Conservation (phyloP, 345 rosid genomes). For the Populus pruinosa region DNA sequence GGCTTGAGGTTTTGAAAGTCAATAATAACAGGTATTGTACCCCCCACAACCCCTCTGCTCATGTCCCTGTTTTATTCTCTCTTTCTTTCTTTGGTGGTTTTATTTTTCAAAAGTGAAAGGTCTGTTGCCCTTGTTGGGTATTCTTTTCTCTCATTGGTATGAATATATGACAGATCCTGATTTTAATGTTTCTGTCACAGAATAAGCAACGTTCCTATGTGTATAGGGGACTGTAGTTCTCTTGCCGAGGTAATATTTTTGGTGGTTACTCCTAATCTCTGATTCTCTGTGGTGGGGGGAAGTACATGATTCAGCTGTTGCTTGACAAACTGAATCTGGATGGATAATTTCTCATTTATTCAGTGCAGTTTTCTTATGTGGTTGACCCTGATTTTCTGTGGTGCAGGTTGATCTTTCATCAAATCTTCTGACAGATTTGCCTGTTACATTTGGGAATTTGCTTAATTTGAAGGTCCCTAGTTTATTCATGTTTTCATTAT, state of each 20-base stretch:
- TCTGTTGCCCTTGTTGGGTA: neutral
- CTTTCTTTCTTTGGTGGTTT: neutral
- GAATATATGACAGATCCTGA: neutral
- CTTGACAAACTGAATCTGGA: neutral
- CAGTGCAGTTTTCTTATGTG: conserved; percentile 1
- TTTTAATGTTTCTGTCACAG: conserved; percentile 36
- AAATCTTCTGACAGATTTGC: conserved; percentile 65
- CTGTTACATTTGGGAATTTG: conserved; percentile 57
- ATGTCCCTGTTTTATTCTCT: no score
- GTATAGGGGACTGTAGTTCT: conserved; percentile 53
- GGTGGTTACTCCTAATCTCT: neutral
- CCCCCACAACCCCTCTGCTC: no score
- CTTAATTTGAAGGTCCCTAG: conserved; percentile 58
- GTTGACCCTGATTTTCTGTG: conserved; percentile 2
- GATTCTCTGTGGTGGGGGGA: neutral
- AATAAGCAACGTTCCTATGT: conserved; percentile 45
- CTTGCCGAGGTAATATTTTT: conserved; percentile 57
- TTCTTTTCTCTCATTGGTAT: neutral
- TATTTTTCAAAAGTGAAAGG: neutral
- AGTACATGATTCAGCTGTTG: neutral
- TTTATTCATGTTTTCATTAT: neutral
- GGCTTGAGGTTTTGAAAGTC: conserved; percentile 74
- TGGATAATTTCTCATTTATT: neutral
- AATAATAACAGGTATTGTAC: conserved; percentile 63
- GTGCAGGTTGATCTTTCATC: conserved; percentile 86